Percentiles rank a stretch among this genome's conserved stretches.
Conservation (phyloP, 768 basidiomycete genomes). For the Boletus subparvulus region DNA sequence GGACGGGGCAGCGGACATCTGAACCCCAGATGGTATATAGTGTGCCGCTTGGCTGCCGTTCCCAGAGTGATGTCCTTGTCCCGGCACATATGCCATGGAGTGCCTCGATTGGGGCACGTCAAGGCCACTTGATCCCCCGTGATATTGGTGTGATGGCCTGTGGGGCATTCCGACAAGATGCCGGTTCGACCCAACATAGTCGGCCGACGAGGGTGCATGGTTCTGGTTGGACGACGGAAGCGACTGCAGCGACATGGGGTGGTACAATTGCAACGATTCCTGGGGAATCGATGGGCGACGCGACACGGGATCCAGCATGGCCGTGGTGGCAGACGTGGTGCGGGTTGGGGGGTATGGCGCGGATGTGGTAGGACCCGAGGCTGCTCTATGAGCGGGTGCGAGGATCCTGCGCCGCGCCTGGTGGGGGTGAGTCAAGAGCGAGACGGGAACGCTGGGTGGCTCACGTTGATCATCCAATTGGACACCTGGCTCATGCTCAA, state of each 20-base stretch:
- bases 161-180: slow-evolving; percentile 47
- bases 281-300: slow-evolving; percentile 69
- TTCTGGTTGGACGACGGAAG: slow-evolving; percentile 30
- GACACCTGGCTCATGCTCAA: slow-evolving; percentile 88
- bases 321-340: slow-evolving; percentile 20
- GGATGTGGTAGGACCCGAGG: slow-evolving; percentile 75
- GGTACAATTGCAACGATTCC: slow-evolving; percentile 72
- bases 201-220: slow-evolving; percentile 35
- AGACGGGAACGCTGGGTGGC: slow-evolving; percentile 28
- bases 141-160: slow-evolving; percentile 32
- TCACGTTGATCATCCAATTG: slow-evolving; percentile 91
- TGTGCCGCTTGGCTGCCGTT: slow-evolving; percentile 27
- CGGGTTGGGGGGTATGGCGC: slow-evolving; percentile 61
- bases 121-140: slow-evolving; percentile 19
- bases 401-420: slow-evolving; percentile 82
- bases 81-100: slow-evolving; percentile 40
- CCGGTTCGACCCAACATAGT: slow-evolving; percentile 44
- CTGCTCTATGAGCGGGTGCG: slow-evolving; percentile 75
- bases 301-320: slow-evolving; percentile 38
- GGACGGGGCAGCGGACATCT: slow-evolving; percentile 53
- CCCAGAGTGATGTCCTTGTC: slow-evolving; percentile 45
- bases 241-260: slow-evolving; percentile 75
- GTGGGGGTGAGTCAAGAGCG: slow-evolving; percentile 14
- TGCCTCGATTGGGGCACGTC: slow-evolving; percentile 35
- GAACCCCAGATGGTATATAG: slow-evolving; percentile 39